These are phyloP conservation scores for Phytophthora pinifolia DNA, from an alignment of 352 stramenopile genomes.

Conservation along the genomic window DNA sequence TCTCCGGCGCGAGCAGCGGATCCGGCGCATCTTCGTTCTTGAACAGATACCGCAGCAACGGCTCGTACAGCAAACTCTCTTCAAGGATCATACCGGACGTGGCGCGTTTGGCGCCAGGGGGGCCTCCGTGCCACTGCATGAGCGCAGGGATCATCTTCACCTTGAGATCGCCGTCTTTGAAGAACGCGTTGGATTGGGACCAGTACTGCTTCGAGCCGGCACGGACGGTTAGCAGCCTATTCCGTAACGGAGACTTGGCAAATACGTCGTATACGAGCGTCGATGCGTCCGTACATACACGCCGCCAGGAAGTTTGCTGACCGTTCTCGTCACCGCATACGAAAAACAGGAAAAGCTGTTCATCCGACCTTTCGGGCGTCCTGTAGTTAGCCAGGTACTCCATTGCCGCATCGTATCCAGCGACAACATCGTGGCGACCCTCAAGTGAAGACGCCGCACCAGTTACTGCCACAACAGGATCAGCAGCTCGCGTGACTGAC, in stretches of 20 bases:
- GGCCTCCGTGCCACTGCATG: slow-evolving; percentile 60
- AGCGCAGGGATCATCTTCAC: slow-evolving; percentile 66
- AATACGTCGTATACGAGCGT: slow-evolving; percentile 60
- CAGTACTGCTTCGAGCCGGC: slow-evolving; percentile 60
- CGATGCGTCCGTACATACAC: slow-evolving; percentile 44
- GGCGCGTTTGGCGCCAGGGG: slow-evolving; percentile 40
- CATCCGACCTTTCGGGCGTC: slow-evolving; percentile 23
- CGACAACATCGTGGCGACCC: slow-evolving; percentile 46
- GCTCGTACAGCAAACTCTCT: slow-evolving; percentile 53
- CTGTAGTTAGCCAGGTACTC: slow-evolving; percentile 51
- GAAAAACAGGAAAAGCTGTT: slow-evolving; percentile 74
- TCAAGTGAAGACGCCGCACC: slow-evolving; percentile 20
- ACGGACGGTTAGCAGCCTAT: slow-evolving; percentile 57
- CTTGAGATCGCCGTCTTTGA: slow-evolving; percentile 58
- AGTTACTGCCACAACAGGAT: neutral
- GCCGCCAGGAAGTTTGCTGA: slow-evolving; percentile 44
- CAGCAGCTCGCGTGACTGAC: neutral
- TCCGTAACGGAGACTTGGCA: slow-evolving; percentile 43
- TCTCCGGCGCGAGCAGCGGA: slow-evolving; percentile 36
- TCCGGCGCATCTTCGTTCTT: slow-evolving; percentile 58
- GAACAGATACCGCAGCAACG: slow-evolving; percentile 71
- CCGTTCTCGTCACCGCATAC: slow-evolving; percentile 59
- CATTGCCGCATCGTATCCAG: slow-evolving; percentile 51
- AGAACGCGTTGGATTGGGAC: slow-evolving; percentile 57
- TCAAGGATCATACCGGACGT: slow-evolving; percentile 65